Conservation (phyloP, 1,139 yeast genomes). For the Blastobotrys buckinghamii region DNA sequence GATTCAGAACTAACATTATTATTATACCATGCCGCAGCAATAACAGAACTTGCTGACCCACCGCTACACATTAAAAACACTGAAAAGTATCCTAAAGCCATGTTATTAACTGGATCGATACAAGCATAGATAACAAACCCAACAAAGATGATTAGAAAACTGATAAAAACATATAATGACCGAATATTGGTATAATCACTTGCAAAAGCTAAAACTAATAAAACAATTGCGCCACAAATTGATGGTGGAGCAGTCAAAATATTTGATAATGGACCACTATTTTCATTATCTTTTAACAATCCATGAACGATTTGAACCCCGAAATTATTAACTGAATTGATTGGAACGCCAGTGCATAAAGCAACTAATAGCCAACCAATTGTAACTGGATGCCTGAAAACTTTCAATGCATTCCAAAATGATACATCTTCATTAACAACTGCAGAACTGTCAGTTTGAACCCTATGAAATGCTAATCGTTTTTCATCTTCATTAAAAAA, state of each 20-base stretch:
- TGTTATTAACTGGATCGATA: conserved; percentile 36
- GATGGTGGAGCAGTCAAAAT: conserved; percentile 54
- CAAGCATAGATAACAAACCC: conserved; percentile 45
- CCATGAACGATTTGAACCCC: conserved; percentile 48
- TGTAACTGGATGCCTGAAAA: conserved; percentile 47
- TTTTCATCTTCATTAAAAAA: conserved; percentile 37
- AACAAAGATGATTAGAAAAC: conserved; percentile 37
- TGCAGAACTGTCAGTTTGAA: conserved; percentile 43
- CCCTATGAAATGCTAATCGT: conserved; percentile 30
- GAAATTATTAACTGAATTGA: conserved; percentile 45
- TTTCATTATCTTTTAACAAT: conserved; percentile 40
- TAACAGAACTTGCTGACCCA: conserved; percentile 43
- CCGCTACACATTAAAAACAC: conserved; percentile 52
- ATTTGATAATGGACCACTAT: conserved; percentile 39
- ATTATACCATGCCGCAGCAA: conserved; percentile 47
- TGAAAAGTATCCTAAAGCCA: conserved; percentile 46
- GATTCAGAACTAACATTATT: conserved; percentile 46
- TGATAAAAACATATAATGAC: conserved; percentile 38
- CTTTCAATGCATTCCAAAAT: conserved; percentile 42
- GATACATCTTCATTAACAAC: conserved; percentile 41
- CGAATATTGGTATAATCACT: conserved; percentile 44
- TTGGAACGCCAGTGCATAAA: conserved; percentile 44
- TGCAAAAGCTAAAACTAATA: conserved; percentile 40
- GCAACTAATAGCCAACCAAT: conserved; percentile 45
- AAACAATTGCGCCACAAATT: conserved; percentile 46